Evolutionary conservation across 345 rosid species (phyloP), one percentile per base, ranked within the genome.

Genomic region (Syzygium oleosum): DNA sequence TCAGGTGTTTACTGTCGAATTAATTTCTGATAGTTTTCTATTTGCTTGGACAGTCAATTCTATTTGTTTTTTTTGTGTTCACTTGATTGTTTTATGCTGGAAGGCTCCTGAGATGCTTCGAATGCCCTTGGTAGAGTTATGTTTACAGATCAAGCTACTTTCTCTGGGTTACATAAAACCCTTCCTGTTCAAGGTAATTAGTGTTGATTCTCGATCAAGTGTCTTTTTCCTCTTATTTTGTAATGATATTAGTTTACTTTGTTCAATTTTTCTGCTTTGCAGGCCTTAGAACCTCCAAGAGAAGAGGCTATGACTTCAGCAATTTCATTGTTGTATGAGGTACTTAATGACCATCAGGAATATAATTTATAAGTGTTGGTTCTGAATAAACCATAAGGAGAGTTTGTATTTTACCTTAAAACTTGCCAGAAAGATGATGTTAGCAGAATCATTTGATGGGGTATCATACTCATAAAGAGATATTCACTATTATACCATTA

Each of bases 41-140:
- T 87, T 38, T 27, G 13, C 23, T 87, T 87, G 38, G 80, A 73
- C 83, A 73, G 49, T 73, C 83, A 73, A 22, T 65, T 29, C 49
- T 34, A 84, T 85, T 43, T 68, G 10, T 77, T 51, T 73, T n/a
- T n/a, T 87, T 85, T 88, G 86, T 88, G 73, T n/a, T 38, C 86
- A 87, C 87, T 91, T 49, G 63, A n/a, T 91, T 46, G 51, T 85
- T 68, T 68, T 73, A 8, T 85, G 56, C 15, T 88, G 41, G 15
- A 52, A 61, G 99, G 96, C 94, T 90, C 99, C 98, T 89, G 99
- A 97, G 94, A 97, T 97, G 98, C 94, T 94, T 91, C 94, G 99
- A 92, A 94, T 97, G 98, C 98, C 99, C 54, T 91, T 97, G 88
- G 95, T 95, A 84, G 99, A 95, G 92, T 92, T 97, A 84, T 96